Percentiles rank a stretch among this genome's conserved stretches.
Evolutionary conservation across 495 filamentous ascomycete species (phyloP).

Genomic region (Penicillium alfredii): DNA sequence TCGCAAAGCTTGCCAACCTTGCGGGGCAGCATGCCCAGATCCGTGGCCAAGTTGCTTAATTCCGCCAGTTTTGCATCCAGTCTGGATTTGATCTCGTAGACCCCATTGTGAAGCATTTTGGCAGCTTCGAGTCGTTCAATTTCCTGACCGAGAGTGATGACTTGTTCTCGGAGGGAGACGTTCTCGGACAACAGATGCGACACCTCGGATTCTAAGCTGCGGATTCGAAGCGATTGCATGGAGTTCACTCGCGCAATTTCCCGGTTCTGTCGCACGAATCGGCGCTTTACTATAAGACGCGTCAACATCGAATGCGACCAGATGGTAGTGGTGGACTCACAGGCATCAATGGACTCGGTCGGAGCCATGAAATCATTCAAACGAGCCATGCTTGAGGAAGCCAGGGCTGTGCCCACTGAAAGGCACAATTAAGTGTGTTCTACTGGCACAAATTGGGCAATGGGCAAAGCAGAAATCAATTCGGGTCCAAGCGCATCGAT

Average conservation of each 20-base stretch:
- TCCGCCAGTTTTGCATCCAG: conserved; percentile 66
- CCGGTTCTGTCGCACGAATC: conserved; percentile 87
- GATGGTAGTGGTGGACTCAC: conserved; percentile 59
- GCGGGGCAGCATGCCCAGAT: conserved; percentile 50
- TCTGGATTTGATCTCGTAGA: conserved; percentile 61
- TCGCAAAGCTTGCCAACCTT: conserved; percentile 19
- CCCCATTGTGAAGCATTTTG: conserved; percentile 42
- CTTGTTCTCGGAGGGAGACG: conserved; percentile 70
- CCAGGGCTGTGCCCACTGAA: conserved; percentile 3
- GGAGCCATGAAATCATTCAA: conserved; percentile 74
- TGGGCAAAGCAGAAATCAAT: no score
- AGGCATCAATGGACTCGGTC: conserved; percentile 68
- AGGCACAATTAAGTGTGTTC: no score
- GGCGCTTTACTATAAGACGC: conserved; percentile 61
- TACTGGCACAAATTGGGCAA: background rate
- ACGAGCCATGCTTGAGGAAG: conserved; percentile 63
- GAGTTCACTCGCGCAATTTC: conserved; percentile 91
- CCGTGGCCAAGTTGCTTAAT: conserved; percentile 55
- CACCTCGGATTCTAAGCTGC: conserved; percentile 76
- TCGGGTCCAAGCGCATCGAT: no score
- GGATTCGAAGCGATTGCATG: conserved; percentile 82
- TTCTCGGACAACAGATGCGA: conserved; percentile 83
- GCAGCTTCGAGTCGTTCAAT: conserved; percentile 47
- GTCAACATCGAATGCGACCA: conserved; percentile 5
- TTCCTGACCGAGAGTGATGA: conserved; percentile 67